Base-by-base conservation (phyloP, 1,284 basidiomycete genomes). In the Calocybe gambosa region DNA sequence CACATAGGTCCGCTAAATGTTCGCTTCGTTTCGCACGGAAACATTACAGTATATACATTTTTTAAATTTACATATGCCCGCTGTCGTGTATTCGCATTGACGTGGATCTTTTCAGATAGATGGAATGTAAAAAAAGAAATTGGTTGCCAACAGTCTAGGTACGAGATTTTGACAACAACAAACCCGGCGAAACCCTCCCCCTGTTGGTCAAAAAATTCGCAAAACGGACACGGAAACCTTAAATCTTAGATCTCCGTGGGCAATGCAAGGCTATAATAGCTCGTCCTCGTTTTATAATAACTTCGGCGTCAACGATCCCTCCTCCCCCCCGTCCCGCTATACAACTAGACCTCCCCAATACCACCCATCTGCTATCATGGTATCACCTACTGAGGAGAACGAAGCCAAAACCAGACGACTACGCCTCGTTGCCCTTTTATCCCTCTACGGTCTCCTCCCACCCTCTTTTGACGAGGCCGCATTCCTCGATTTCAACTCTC, bases 391-490 rank as follows among this genome's bases (percentile, higher is more conserved):
- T 19, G 49, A 55, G 20, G 49, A 51, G 2, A 45, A 28, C 8
- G 53, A 55, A 37, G 42, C 47, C 5, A 49, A 55, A 20, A 39
- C 49, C 10, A 29, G 49, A 20, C 50, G 50, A n/a, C 37, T 55
- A 26, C 50, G 54, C 23, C 36, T 55, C 5, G 51, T 55, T n/a
- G 50, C 54, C 15, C 42, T 55, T 19, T 45, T 55, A 15, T 49
- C 54, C 3, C 52, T 55, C 38, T 55, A 55, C 20, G 54, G 54
- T 15, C 47, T 54, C 15, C 54, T 55, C 26, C 54, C 54, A 21
- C 41, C 54, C 3, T 50, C 48, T 1, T 50, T 55, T 23, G 52
- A 55, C 18, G 39, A 49, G 19, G 38, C 49, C 28, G 47, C 46
- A 0, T 46, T 50, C 33, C 52, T 51, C 7, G 52, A 55, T 21